phyloP scores from a whole-genome alignment of 1,284 basidiomycete genomes.

The Cryptococcus wingfieldii region DNA sequence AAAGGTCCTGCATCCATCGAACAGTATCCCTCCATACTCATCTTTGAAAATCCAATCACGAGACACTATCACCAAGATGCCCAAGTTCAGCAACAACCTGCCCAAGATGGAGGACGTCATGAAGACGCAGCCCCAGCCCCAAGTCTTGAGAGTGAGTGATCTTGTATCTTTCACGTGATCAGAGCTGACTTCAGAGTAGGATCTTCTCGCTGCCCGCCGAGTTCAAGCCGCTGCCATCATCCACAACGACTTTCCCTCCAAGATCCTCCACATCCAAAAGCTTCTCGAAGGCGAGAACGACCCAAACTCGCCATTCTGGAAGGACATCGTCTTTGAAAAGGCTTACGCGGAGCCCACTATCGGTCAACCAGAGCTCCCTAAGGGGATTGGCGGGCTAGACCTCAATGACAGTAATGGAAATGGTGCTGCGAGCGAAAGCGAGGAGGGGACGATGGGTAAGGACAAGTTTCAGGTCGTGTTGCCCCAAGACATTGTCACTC shows the following conservation, averaged over 20 bases:
- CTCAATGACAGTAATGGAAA: not conserved
- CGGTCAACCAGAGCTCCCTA: slow-evolving; percentile 9
- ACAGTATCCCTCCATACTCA: too few species aligned
- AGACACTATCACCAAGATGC: slow-evolving; percentile 4
- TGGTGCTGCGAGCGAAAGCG: not conserved
- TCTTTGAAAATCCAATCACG: too few species aligned
- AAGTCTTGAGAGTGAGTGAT: slow-evolving; percentile 16
- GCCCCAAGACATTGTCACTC: slow-evolving; percentile 3
- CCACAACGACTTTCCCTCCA: slow-evolving; percentile 24
- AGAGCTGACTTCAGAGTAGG: slow-evolving; percentile 12
- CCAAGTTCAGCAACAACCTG: slow-evolving; percentile 8
- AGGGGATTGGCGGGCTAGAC: not conserved
- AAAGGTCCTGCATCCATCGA: not conserved
- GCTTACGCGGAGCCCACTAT: slow-evolving; percentile 14
- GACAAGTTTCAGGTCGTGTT: not conserved
- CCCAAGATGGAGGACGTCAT: slow-evolving; percentile 29
- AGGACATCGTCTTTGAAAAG: slow-evolving; percentile 12
- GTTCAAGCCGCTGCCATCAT: slow-evolving; percentile 22
- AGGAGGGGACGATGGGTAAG: not conserved
- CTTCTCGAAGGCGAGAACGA: slow-evolving; percentile 21
- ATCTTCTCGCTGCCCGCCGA: slow-evolving; percentile 18
- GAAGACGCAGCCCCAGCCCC: slow-evolving; percentile 21
- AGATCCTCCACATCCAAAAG: slow-evolving; percentile 21
- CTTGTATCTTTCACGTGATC: not conserved
- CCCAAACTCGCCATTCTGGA: slow-evolving; percentile 19